Conservation (phyloP, 192 early-diverging fungal genomes). For the Coemansia sp. region DNA sequence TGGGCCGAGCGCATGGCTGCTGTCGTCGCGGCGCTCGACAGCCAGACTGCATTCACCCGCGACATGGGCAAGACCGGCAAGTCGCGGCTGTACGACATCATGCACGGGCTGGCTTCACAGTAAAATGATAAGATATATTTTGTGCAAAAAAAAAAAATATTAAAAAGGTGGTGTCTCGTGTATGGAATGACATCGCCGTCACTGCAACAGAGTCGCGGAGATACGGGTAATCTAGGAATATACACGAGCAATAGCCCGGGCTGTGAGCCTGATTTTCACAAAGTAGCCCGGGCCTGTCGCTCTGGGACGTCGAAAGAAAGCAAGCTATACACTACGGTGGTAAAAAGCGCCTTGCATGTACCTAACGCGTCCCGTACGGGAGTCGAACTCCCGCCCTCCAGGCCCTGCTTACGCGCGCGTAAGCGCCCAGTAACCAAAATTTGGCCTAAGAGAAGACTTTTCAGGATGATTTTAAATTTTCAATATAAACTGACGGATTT, state of each 20-base stretch:
- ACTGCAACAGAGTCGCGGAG: slow-evolving; percentile 24
- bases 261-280: slow-evolving; percentile 9
- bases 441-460: background rate
- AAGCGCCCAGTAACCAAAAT: background rate
- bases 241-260: slow-evolving; percentile 41
- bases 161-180: slow-evolving; percentile 17
- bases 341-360: slow-evolving; percentile 16
- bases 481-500: background rate
- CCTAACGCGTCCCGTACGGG: slow-evolving; percentile 18
- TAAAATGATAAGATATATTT: background rate
- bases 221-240: slow-evolving; percentile 49
- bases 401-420: background rate
- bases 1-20: slow-evolving; percentile 17
- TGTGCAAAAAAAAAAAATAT: background rate
- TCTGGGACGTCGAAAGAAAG: slow-evolving; percentile 47
- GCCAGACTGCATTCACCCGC: slow-evolving; percentile 37
- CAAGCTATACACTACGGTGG: slow-evolving; percentile 34
- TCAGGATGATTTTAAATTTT: background rate
- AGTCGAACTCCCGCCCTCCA: background rate
- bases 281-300: slow-evolving; percentile 29
- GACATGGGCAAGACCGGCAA: slow-evolving; percentile 50
- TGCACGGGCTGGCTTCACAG: slow-evolving; percentile 2
- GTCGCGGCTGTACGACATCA: slow-evolving; percentile 43
- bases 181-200: slow-evolving; percentile 51
- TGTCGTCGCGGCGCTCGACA: slow-evolving; percentile 18